These are phyloP conservation scores for Umbilicus rupestris DNA, from an alignment of 164 flowering plant genomes.

Conservation along the genomic window DNA sequence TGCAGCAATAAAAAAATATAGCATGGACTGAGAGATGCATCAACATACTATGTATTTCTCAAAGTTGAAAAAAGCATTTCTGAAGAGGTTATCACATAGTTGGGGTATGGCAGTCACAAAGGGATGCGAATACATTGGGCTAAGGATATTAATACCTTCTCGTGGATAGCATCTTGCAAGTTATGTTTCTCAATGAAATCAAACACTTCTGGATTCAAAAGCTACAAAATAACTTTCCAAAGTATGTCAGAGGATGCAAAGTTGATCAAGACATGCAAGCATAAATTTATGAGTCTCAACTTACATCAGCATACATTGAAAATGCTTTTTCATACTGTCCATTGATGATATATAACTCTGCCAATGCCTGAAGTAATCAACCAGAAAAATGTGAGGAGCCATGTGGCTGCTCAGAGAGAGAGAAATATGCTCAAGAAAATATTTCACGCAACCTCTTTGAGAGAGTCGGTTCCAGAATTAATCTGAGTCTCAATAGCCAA, in stretches of 20 bases:
- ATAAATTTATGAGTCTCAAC: conserved; percentile 16
- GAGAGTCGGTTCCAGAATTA: conserved; percentile 77
- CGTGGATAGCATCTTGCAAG: conserved; percentile 72
- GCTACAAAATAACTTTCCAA: conserved; percentile 34
- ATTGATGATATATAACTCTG: conserved; percentile 79
- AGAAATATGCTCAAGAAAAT: background rate
- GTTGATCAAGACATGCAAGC: background rate
- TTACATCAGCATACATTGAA: conserved; percentile 91
- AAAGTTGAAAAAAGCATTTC: no score
- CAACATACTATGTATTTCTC: no score
- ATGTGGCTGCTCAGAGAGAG: background rate
- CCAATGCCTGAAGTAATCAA: conserved; percentile 62
- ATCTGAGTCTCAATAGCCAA: conserved; percentile 94
- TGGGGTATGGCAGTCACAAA: background rate
- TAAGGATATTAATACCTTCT: conserved; percentile 52
- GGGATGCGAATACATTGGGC: background rate
- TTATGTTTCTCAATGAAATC: conserved; percentile 81
- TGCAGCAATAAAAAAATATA: no score
- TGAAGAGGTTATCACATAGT: background rate
- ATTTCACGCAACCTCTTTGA: conserved; percentile 60
- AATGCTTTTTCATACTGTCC: conserved; percentile 83
- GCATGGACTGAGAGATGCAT: no score
- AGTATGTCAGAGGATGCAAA: background rate
- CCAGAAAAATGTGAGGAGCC: background rate
- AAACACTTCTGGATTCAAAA: conserved; percentile 80